Evolutionary conservation across 2,329 filamentous ascomycete species (phyloP), one percentile per base, ranked within the genome.

Genomic region (Penicillium hesseltinei): DNA sequence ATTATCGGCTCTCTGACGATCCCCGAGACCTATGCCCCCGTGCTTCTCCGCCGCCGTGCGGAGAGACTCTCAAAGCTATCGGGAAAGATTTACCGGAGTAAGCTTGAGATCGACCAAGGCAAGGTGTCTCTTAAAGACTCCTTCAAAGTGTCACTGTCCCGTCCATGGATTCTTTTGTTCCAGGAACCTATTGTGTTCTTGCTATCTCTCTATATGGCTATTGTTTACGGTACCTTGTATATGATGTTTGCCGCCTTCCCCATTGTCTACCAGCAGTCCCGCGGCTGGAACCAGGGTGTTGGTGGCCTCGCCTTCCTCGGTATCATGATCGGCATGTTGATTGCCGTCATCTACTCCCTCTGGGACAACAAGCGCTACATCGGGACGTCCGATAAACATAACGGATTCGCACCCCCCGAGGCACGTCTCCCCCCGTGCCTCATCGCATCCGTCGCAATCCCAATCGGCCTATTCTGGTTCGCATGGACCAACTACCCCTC

Each of bases 181-280:
- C 60, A 58, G n/a, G 69, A 71, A 17, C 69, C 69, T 13, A 73
- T 72, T 29, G 65, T 70, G 42, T 61, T 71, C 46, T 53, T 71
- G n/a, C 56, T 71, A 9, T 69, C 69, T 15, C 47, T 68, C 1
- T 71, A 71, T 45, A 69, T 69, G 60, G 67, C 68, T 42, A 66
- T 72, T 43, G 48, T 71, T 21, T 71, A 72, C 48, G 65, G 66
- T 27, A 68, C 68, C 15, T 55, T 70, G 38, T 72, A 71, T 25
- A 69, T 71, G 68, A 62, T 71, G 54, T 71, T 71, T 36, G 63
- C 62, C 13, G 67, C 68, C 11, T 71, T 69, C 62, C 69, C 69
- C 2, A 70, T 71, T 29, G 67, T 71, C 38, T 71, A 67, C 50
- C 65, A 71, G 42, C 23, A 62, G 15, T 31, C 57, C 44, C 69